Base-by-base conservation (phyloP, 2,329 filamentous ascomycete species). In the Ophiognomonia clavigignenti-juglandacearum region DNA sequence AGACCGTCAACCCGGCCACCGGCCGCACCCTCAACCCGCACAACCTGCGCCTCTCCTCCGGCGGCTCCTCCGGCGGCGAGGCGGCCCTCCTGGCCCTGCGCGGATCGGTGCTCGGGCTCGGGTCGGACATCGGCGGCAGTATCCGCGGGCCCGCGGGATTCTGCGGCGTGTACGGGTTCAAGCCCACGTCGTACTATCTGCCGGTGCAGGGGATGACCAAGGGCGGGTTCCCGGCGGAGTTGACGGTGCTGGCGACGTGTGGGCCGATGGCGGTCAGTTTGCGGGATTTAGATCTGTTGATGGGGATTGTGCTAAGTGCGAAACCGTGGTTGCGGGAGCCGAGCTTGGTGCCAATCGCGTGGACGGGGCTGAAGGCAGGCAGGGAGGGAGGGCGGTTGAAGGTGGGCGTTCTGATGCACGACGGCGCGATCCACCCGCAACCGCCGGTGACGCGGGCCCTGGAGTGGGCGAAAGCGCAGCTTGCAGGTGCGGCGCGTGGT, bases 61-160 rank as follows among this genome's bases (percentile, higher is more conserved):
- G 85, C 5, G 85, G 85, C 2, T 80, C 75, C 9, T 80, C 77
- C 0, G 84, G 84, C 10, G 85, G 85, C 0, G 68, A 71, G 45
- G 63, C 60, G 1, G 68, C 71, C 0, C 53, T 72, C 0, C 36
- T 72, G 2, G 68, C 65, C 2, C 59, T 71, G 29, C 59, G 68
- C 4, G 70, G 70, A 16, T 69, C 67, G 18, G 51, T 68, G 3
- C 31, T 73, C 4, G 67, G 69, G 0, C 54, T 72, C 26, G 70
- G 70, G 4, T 63, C 66, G 27, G 69, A 73, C 36, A 67, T 72
- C 23, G 69, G 63, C 1, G 68, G 69, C 8, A 69, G 66, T 34
- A 61, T 69, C 18, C 61, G 66, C 1, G 57, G 69, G 8, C 67
- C 68, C 5, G 64, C 61, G 31, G 66, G 62, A 0, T 64, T 66